phyloP scores from a whole-genome alignment of 2,329 filamentous ascomycete species.

The Alternaria sp. region DNA sequence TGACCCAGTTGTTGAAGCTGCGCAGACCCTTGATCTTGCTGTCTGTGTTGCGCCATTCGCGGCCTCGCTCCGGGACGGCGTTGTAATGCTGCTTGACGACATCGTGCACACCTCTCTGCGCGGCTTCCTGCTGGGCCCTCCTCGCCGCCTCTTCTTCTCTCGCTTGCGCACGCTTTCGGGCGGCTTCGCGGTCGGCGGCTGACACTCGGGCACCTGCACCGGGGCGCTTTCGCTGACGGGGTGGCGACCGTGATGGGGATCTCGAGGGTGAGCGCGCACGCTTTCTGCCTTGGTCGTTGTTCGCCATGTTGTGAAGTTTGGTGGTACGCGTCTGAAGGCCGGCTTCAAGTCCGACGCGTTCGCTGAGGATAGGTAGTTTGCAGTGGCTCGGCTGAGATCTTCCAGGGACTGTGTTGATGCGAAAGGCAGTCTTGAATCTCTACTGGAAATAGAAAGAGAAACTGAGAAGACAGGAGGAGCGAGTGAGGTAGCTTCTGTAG shows the following conservation, averaged over 20 bases:
- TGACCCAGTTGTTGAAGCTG: conserved; percentile 98
- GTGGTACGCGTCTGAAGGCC: conserved; percentile 2
- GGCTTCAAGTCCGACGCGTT: conserved; percentile 5
- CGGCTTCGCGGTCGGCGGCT: conserved; percentile 70
- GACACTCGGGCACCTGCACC: conserved; percentile 63
- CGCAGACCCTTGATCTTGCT: conserved; percentile 94
- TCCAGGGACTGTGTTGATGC: background rate
- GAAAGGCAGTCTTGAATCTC: background rate
- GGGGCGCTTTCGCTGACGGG: conserved; percentile 71
- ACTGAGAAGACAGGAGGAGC: background rate
- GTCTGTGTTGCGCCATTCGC: conserved; percentile 93
- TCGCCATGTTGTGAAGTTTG: conserved; percentile 24
- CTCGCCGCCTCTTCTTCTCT: conserved; percentile 56
- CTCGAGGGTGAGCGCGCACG: conserved; percentile 43
- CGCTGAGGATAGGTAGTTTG: background rate
- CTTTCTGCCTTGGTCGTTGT: conserved; percentile 29
- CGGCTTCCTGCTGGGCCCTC: conserved; percentile 48
- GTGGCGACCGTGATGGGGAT: conserved; percentile 51
- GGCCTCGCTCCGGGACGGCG: conserved; percentile 87
- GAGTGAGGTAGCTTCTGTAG: background rate
- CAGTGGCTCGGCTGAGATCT: background rate
- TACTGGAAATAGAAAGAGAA: background rate
- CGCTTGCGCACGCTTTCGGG: conserved; percentile 59
- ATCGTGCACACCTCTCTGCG: conserved; percentile 72
- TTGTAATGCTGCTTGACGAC: conserved; percentile 96